Percentiles rank a stretch among this genome's conserved stretches.
Evolutionary conservation across 345 rosid genomes (phyloP).

Genomic region (Aquilaria malaccensis): DNA sequence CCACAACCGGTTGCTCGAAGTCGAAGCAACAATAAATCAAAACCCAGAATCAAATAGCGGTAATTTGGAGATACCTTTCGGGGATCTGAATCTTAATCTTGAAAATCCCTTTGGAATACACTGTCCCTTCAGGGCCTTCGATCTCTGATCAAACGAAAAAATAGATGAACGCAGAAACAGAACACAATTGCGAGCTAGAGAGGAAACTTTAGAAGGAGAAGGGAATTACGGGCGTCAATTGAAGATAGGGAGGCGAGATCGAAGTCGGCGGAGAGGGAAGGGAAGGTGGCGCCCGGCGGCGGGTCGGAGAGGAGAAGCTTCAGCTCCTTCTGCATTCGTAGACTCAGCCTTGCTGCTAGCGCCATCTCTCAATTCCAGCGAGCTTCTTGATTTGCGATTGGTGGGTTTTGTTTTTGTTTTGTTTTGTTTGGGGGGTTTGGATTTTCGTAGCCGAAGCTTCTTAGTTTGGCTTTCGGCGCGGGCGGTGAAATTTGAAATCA

Average conservation of each 20-base stretch:
- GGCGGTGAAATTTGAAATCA: too few relatives aligned
- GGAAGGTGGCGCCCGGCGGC: constrained; percentile 64
- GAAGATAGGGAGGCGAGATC: constrained; percentile 41
- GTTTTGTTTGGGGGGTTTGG: neutral
- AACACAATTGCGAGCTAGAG: neutral
- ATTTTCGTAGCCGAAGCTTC: neutral
- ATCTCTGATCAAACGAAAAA: constrained; percentile 31
- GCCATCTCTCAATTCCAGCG: constrained; percentile 33
- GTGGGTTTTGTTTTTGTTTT: neutral
- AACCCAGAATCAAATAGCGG: neutral
- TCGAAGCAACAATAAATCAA: neutral
- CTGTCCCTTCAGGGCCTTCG: constrained; percentile 71
- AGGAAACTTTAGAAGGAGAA: neutral
- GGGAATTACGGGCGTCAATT: constrained; percentile 61
- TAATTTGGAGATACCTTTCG: constrained; percentile 37
- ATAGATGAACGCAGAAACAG: neutral
- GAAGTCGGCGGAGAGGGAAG: constrained; percentile 47
- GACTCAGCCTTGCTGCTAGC: constrained; percentile 69
- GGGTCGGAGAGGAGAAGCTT: constrained; percentile 80
- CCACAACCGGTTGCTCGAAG: neutral
- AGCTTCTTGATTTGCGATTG: neutral
- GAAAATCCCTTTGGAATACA: constrained; percentile 64
- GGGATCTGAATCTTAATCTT: constrained; percentile 65
- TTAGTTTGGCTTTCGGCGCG: too few relatives aligned
- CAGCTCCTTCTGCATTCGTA: constrained; percentile 77